A percentile compares a stretch with the other conserved stretches of the same genome.
These are phyloP conservation scores for Alternaria alternata DNA, from an alignment of 2,329 filamentous ascomycete genomes.

Conservation along the genomic window DNA sequence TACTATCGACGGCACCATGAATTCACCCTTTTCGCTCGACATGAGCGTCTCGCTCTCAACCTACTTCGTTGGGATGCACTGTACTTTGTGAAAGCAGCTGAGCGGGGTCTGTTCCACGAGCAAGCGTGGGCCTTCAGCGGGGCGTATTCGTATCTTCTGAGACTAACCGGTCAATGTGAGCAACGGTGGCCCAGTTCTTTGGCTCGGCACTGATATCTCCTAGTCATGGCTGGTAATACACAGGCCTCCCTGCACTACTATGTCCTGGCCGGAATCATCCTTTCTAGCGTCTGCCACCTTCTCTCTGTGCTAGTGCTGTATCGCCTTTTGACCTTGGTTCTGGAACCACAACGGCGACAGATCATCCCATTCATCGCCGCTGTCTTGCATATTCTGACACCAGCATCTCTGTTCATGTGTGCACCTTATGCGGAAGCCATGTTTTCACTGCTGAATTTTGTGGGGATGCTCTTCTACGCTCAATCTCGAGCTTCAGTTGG, in stretches of 20 bases:
- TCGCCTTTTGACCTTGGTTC: constrained; percentile 66
- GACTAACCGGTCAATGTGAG: constrained; percentile 54
- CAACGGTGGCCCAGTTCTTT: constrained; percentile 12
- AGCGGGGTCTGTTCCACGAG: constrained; percentile 74
- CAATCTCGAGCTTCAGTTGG: constrained; percentile 43
- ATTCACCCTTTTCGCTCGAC: constrained; percentile 23
- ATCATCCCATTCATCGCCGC: constrained; percentile 73
- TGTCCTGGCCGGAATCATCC: constrained; percentile 65
- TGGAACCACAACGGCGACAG: constrained; percentile 38
- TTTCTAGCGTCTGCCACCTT: constrained; percentile 80
- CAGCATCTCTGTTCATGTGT: constrained; percentile 87
- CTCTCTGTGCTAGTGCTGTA: constrained; percentile 77
- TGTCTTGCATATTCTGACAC: constrained; percentile 80
- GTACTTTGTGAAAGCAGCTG: constrained; percentile 73
- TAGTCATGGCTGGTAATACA: constrained; percentile 26
- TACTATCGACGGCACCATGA: constrained; percentile 28
- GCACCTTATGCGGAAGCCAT: constrained; percentile 84
- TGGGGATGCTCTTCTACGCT: constrained; percentile 75
- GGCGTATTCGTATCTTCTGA: constrained; percentile 59
- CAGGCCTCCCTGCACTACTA: constrained; percentile 34
- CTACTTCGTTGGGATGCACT: constrained; percentile 83
- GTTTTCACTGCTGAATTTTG: constrained; percentile 79
- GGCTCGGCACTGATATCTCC: constrained; percentile 45
- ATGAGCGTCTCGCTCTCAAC: constrained; percentile 58
- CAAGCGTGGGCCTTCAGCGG: constrained; percentile 87